These are phyloP conservation scores for Gaeumannomyces sp. DNA, from an alignment of 2,329 filamentous ascomycete species.

Conservation along the genomic window DNA sequence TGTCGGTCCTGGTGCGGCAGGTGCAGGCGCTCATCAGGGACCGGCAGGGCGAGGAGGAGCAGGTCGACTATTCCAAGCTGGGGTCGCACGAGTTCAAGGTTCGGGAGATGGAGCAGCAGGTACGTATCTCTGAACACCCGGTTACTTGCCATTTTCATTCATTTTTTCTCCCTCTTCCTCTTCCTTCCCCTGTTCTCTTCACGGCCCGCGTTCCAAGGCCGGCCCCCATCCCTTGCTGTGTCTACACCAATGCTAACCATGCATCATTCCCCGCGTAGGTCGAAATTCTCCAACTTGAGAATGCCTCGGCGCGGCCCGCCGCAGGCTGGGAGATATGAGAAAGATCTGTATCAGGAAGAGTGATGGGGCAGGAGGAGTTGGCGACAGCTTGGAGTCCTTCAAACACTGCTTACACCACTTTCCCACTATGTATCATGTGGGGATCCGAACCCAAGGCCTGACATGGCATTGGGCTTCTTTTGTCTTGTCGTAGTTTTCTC, in stretches of 20 bases:
- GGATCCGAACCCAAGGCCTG: background rate
- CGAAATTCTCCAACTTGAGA: constrained; percentile 94
- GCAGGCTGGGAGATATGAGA: constrained; percentile 90
- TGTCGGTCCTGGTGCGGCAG: constrained; percentile 86
- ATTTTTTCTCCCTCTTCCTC: constrained; percentile 6
- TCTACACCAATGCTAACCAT: background rate
- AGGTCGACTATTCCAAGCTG: constrained; percentile 80
- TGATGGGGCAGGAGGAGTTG: constrained; percentile 22
- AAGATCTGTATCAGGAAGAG: constrained; percentile 90
- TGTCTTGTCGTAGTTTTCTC: background rate
- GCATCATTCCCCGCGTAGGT: constrained; percentile 50
- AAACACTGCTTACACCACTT: too few species aligned
- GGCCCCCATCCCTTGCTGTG: too few species aligned
- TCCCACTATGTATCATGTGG: background rate
- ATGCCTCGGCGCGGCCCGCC: constrained; percentile 73
- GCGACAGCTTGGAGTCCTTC: too few species aligned
- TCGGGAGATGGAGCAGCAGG: constrained; percentile 98
- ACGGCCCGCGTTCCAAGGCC: background rate
- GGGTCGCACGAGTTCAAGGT: constrained; percentile 97
- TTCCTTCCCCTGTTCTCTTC: background rate
- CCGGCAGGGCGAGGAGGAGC: constrained; percentile 73
- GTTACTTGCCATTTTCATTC: constrained; percentile 1
- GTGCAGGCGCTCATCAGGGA: constrained; percentile 93
- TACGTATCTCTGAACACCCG: constrained; percentile 45
- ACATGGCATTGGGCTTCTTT: background rate